Evolutionary conservation across 129 eudicot species (phyloP).

Genomic region (Gnaphalium uliginosum): DNA sequence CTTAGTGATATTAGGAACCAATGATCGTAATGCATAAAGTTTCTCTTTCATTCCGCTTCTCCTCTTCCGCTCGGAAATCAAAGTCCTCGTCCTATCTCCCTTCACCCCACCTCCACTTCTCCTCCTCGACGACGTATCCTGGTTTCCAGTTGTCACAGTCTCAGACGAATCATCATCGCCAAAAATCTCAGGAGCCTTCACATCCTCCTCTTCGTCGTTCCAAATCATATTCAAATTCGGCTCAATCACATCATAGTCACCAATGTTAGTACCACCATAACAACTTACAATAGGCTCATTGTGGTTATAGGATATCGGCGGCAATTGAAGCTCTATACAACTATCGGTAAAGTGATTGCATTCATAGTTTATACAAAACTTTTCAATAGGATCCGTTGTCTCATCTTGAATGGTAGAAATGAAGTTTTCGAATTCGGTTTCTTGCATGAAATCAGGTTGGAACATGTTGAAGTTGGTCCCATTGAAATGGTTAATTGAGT

Average conservation of each 20-base stretch:
- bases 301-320: conserved; percentile 14
- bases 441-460: conserved; percentile 46
- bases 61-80: conserved; percentile 61
- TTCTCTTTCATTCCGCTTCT: conserved; percentile 84
- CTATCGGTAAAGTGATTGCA: conserved; percentile 39
- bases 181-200: conserved; percentile 29
- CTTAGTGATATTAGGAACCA: conserved; percentile 86
- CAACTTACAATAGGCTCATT: background rate
- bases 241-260: conserved; percentile 21
- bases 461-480: conserved; percentile 24
- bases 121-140: conserved; percentile 11
- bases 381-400: conserved; percentile 30
- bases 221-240: conserved; percentile 13
- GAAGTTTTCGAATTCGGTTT: conserved; percentile 52
- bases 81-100: conserved; percentile 59
- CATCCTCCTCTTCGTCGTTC: conserved; percentile 12
- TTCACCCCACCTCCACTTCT: conserved; percentile 31
- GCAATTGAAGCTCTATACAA: conserved; percentile 27
- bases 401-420: conserved; percentile 51
- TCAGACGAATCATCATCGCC: conserved; percentile 39
- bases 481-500: conserved; percentile 19
- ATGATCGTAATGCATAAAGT: conserved; percentile 64
- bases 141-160: conserved; percentile 28
- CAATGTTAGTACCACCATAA: background rate
- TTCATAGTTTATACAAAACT: conserved; percentile 34